These are phyloP conservation scores for Pseudocercospora cruenta DNA, from an alignment of 2,329 filamentous ascomycete genomes.

Conservation along the genomic window DNA sequence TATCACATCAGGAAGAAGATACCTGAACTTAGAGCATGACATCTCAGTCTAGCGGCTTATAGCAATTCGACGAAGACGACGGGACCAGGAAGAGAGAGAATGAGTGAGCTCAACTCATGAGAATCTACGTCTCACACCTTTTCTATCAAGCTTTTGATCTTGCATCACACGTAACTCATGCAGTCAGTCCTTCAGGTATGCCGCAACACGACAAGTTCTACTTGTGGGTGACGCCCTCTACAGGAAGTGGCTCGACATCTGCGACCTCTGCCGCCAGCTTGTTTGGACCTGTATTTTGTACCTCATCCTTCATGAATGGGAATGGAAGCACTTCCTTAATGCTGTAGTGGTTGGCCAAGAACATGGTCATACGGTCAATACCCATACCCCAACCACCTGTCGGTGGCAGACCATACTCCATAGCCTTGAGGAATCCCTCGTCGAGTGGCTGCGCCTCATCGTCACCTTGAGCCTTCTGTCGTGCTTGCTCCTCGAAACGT, in stretches of 20 bases:
- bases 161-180: constrained; percentile 1
- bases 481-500: constrained; percentile 91
- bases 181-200: neutral
- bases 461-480: constrained; percentile 94
- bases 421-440: constrained; percentile 87
- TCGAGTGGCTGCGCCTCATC: constrained; percentile 96
- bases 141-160: constrained; percentile 8
- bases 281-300: constrained; percentile 46
- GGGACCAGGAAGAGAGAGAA: neutral
- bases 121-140: neutral
- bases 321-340: constrained; percentile 97
- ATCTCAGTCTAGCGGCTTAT: neutral
- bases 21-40: neutral
- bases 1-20: neutral
- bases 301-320: constrained; percentile 95
- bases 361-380: constrained; percentile 92
- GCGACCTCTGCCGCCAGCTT: constrained; percentile 65
- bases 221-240: constrained; percentile 50
- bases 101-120: neutral
- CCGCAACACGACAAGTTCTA: neutral
- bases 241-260: constrained; percentile 61
- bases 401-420: constrained; percentile 89
- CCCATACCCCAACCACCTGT: constrained; percentile 96
- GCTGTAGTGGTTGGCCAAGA: constrained; percentile 90
- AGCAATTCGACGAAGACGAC: neutral